Evolutionary conservation across 177 flowering plant genomes (phyloP), one percentile per base, ranked within the genome.

Genomic region (Viscum album): DNA sequence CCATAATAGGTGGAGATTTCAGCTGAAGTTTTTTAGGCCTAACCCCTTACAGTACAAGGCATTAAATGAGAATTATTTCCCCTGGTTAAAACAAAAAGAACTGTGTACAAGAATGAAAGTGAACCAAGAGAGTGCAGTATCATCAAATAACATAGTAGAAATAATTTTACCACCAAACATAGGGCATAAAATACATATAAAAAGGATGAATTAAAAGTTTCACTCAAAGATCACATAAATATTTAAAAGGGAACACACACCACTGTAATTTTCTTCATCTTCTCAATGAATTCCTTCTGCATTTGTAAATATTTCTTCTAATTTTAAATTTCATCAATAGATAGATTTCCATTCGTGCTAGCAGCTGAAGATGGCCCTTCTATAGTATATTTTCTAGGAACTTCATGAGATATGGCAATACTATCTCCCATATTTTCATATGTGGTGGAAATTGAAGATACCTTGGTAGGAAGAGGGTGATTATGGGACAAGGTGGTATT

Each of bases 351-450:
- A 82, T 83, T 84, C 81, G 85, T 90, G 65, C 91, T 88, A 78
- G 87, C 89, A 68, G 89, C 79, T 80, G 90, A 76, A 72, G 89
- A 74, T 73, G 90, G 73, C 85, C 90, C 95, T 91, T 94, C 98
- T 94, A 97, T 89, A 94, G 96, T 94, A 75, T 92, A 88, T 85
- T 91, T 94, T 85, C 93, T 96, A 94, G 86, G 89, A 94, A 87
- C 96, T 96, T 89, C 96, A 89, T 94, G 93, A 91, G 89, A 91
- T 84, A 95, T 82, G 95, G 85, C 86, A 87, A 82, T 83, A 94
- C 88, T 88, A 87, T 88, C 91, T 85, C 96, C 97, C 88, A 82
- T 87, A 94, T 94, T 88, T 89, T 94, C 97, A 94, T 88, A 86
- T 82, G 91, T 84, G 83, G 88, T 94, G 85, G 85, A 82, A 91